Base-by-base conservation (phyloP, 163 green algal species). In the Scenedesmus sp. region DNA sequence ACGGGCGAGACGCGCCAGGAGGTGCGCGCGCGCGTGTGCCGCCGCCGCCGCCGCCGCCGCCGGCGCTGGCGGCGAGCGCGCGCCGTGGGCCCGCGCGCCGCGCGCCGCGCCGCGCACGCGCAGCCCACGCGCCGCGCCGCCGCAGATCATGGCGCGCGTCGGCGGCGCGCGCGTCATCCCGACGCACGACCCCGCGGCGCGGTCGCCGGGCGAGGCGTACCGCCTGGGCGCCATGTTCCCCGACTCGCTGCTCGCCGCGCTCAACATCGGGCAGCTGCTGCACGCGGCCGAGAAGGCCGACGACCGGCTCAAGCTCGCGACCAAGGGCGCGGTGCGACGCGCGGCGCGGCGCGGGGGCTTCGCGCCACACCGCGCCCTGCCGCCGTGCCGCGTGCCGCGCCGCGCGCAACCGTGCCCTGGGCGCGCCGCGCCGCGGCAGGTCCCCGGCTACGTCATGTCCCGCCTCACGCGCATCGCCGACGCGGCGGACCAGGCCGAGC, bases 151-250 rank as follows among this genome's bases (percentile, higher is more conserved):
- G 33, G 65, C 56, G 33, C 48, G 36, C 6, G 63, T 76, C 0
- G 75, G 88, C 28, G 66, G 70, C 13, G 36, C 67, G 10, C 87
- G 90, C 60, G 88, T 90, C 65, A 81, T 95, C 22, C 90, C 90
- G 4, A 85, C 87, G 0, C 90, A 95, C 77, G 60, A 95, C 79
- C 85, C 85, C 0, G 48, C 78, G 14, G 90, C 88, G 7, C 87
- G 66, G 0, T 83, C 42, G 1, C 72, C 88, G 0, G 45, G 70
- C 6, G 67, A 75, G 22, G 90, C 90, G 0, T 95, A 95, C 84
- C 64, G 50, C 34, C 45, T 89, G 63, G 33, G 62, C 2, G 70
- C 71, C 56, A 78, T 90, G 63, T 72, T 88, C 34, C 56, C 77
- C 20, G 18, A 48, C 7, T 15, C 47, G 34, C 34, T 75, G 14